These are phyloP conservation scores for Vigna mungo DNA, from an alignment of 306 rosid species.

Conservation along the genomic window DNA sequence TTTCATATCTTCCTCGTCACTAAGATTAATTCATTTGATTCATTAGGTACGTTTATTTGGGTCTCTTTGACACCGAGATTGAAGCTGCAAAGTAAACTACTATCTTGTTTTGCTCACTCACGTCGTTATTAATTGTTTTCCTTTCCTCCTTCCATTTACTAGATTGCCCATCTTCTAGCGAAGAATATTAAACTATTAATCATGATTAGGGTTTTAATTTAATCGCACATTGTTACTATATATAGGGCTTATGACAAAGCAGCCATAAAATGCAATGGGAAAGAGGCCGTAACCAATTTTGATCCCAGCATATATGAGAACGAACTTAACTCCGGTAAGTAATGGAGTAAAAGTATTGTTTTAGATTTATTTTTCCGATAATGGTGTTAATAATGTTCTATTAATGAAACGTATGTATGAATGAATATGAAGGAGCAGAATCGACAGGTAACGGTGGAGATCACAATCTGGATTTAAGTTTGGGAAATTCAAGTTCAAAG, in stretches of 20 bases:
- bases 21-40: slow-evolving; percentile 30
- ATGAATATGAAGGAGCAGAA: slow-evolving; percentile 39
- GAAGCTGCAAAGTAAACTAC: slow-evolving; percentile 71
- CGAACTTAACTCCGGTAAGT: slow-evolving; percentile 80
- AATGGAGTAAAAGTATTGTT: background rate
- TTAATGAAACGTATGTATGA: background rate
- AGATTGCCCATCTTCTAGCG: slow-evolving; percentile 27
- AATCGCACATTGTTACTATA: slow-evolving; percentile 39
- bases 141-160: slow-evolving; percentile 6
- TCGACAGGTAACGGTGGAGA: slow-evolving; percentile 51
- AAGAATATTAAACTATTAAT: background rate
- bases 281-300: slow-evolving; percentile 98
- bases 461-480: slow-evolving; percentile 75
- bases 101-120: background rate
- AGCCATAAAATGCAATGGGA: slow-evolving; percentile 95
- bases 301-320: slow-evolving; percentile 91
- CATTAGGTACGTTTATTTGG: slow-evolving; percentile 91
- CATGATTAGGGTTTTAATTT: slow-evolving; percentile 33
- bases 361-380: background rate
- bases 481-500: slow-evolving; percentile 70
- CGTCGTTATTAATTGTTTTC: background rate
- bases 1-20: background rate
- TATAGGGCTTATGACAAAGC: slow-evolving; percentile 97
- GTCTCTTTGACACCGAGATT: slow-evolving; percentile 90
- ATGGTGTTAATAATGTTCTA: background rate